These are phyloP conservation scores for Pythium periplocum DNA, from an alignment of 352 stramenopile genomes.

Conservation along the genomic window DNA sequence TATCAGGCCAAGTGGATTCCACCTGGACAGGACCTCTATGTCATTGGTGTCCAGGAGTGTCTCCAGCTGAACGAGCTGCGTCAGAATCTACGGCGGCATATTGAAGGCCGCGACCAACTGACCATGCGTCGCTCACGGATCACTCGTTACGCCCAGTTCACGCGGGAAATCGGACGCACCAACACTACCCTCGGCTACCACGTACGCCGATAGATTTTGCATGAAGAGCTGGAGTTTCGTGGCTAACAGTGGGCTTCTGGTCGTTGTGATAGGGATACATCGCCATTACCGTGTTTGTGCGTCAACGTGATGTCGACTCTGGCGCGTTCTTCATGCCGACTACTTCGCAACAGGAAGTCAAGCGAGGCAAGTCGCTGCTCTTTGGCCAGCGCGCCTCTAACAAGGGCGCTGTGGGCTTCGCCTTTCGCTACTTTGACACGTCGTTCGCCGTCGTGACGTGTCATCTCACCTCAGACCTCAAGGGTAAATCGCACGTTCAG, in stretches of 20 bases:
- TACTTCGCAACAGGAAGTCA: slow-evolving; percentile 61
- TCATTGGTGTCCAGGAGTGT: slow-evolving; percentile 87
- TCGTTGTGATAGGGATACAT: slow-evolving; percentile 58
- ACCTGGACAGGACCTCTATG: slow-evolving; percentile 75
- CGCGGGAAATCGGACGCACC: slow-evolving; percentile 72
- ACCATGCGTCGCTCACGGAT: slow-evolving; percentile 20
- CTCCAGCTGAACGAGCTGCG: slow-evolving; percentile 67
- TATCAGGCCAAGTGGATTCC: slow-evolving; percentile 76
- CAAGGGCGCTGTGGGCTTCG: slow-evolving; percentile 87
- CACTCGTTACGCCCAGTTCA: slow-evolving; percentile 38
- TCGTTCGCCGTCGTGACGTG: slow-evolving; percentile 85
- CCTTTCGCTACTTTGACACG: slow-evolving; percentile 83
- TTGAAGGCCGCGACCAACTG: slow-evolving; percentile 37
- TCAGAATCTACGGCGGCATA: slow-evolving; percentile 48
- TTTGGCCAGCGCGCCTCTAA: slow-evolving; percentile 75
- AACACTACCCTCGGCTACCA: slow-evolving; percentile 84
- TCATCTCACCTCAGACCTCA: slow-evolving; percentile 86
- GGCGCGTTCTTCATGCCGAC: slow-evolving; percentile 82
- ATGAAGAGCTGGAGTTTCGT: too few species aligned
- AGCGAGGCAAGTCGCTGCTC: slow-evolving; percentile 71
- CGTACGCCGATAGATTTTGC: slow-evolving; percentile 17
- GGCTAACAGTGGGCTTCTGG: not conserved
- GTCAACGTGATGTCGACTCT: slow-evolving; percentile 63
- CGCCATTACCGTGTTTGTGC: slow-evolving; percentile 82
- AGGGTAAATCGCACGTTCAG: slow-evolving; percentile 72